A percentile compares a stretch with the other conserved stretches of the same genome.
Evolutionary conservation across 1,139 yeast species (phyloP).

Genomic region (Blastobotrys indianensis): DNA sequence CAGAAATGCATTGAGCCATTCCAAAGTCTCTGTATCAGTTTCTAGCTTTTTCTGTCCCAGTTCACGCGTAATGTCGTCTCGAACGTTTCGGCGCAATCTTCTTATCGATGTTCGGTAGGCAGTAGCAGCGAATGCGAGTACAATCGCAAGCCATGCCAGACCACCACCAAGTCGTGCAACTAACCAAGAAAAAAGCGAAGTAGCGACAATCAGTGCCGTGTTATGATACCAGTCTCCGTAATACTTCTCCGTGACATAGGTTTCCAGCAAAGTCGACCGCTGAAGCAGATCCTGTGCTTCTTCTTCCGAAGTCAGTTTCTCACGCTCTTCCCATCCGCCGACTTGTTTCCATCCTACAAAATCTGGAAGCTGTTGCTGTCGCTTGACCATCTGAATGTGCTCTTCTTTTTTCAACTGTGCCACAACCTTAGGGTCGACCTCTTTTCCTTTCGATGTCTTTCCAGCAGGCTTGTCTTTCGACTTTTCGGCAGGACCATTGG

Average conservation of each 20-base stretch:
- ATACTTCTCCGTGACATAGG: conserved; percentile 59
- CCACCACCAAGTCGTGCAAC: conserved; percentile 74
- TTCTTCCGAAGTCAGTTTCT: conserved; percentile 46
- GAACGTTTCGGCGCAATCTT: conserved; percentile 62
- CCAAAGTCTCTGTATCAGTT: conserved; percentile 86
- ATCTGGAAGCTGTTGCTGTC: conserved; percentile 18
- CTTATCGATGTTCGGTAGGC: conserved; percentile 80
- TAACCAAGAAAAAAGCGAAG: conserved; percentile 68
- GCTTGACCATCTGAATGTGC: conserved; percentile 11
- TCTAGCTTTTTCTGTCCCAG: conserved; percentile 74
- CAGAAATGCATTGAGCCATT: conserved; percentile 84
- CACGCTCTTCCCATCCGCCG: conserved; percentile 75
- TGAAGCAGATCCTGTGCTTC: conserved; percentile 67
- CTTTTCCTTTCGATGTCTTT: conserved; percentile 9
- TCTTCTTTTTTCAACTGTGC: conserved; percentile 11
- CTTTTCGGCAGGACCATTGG: background rate
- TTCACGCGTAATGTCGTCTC: conserved; percentile 83
- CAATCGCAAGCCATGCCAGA: conserved; percentile 71
- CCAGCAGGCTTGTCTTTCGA: conserved; percentile 1
- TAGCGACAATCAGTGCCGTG: conserved; percentile 58
- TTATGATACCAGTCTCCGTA: conserved; percentile 97
- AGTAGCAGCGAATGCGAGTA: conserved; percentile 54
- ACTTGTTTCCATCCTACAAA: conserved; percentile 87
- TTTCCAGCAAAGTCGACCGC: conserved; percentile 63
- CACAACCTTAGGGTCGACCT: conserved; percentile 9